Evolutionary conservation across 257 asterid species (phyloP), one percentile per base, ranked within the genome.

Genomic region (Salvia rosmarinus): DNA sequence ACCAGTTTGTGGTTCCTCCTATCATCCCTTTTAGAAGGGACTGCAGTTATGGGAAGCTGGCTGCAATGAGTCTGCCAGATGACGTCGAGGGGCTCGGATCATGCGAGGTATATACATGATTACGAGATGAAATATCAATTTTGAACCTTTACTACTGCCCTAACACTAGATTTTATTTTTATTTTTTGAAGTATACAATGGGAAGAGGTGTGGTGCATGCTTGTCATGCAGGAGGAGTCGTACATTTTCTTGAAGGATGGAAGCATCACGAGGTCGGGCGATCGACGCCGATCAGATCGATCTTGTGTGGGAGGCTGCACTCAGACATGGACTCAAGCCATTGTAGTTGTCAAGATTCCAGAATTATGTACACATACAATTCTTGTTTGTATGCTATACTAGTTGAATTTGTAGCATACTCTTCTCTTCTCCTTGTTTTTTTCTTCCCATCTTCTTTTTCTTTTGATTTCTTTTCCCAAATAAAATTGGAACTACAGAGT

Each of bases 141-240:
- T 21, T 13, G 5, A 4, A 14, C 11, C 42, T 57, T 28, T 57
- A 6, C 42, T 13, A 14, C 20, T 28, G 19, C 14, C 40, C n/a
- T 5, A 6, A 57, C 63, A 57, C 39, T 57, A 1, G 1, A 1
- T 56, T 1, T 23, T 21, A 1, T 13, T 12, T 0, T 13, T 23
- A 6, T 16, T 2, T n/a, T 30, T 16, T 69, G 39, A 85, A 92
- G 98, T 90, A 92, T 52, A 90, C 98, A 32, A 76, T 92, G 95
- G 96, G 46, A 71, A 81, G 98, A 85, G 98, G 97, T 28, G 88
- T 85, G 25, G 95, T 92, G 13, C 98, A 92, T 77, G 98, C 98
- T n/a, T 92, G 98, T 83, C 98, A 92, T 42, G 98, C 98, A 1
- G 98, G 98, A 30, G 98, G 98, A 42, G 82, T 86, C 42, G 92